Evolutionary conservation across 129 eudicot species (phyloP).

Genomic region (Smallanthus sonchifolius): DNA sequence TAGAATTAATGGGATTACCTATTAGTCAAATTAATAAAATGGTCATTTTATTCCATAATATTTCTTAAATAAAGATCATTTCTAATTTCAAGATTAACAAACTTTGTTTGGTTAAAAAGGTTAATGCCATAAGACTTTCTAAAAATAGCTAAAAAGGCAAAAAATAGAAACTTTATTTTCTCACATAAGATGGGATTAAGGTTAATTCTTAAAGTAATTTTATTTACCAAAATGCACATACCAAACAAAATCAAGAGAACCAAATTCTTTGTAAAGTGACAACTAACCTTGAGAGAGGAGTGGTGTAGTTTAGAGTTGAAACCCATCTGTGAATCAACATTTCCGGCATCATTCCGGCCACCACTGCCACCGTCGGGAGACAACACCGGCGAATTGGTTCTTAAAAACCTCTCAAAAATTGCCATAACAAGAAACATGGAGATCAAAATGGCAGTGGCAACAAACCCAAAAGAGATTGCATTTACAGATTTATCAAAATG

Average conservation of each 20-base stretch:
- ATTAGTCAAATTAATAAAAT: neutral
- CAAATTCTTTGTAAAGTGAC: neutral
- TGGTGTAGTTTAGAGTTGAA: slow-evolving; percentile 43
- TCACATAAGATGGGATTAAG: neutral
- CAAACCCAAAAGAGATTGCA: slow-evolving; percentile 88
- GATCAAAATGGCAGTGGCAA: slow-evolving; percentile 76
- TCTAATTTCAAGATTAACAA: neutral
- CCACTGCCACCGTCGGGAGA: slow-evolving; percentile 30
- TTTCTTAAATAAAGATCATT: neutral
- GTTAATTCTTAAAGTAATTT: neutral
- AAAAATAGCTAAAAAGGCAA: slow-evolving; percentile 2
- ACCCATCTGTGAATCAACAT: slow-evolving; percentile 48
- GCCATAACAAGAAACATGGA: slow-evolving; percentile 94
- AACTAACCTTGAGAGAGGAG: slow-evolving; percentile 68
- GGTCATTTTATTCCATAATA: neutral
- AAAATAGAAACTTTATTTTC: neutral
- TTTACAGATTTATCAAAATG: slow-evolving; percentile 76
- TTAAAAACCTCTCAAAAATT: slow-evolving; percentile 76
- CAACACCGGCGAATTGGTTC: slow-evolving; percentile 46
- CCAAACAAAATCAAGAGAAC: slow-evolving; percentile 13
- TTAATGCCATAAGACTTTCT: neutral
- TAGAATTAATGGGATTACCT: neutral
- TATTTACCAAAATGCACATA: slow-evolving; percentile 15
- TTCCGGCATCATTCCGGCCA: slow-evolving; percentile 35
- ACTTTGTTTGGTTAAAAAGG: neutral